Conservation (phyloP, 352 stramenopile genomes). For the Pseudoperonospora humuli region DNA sequence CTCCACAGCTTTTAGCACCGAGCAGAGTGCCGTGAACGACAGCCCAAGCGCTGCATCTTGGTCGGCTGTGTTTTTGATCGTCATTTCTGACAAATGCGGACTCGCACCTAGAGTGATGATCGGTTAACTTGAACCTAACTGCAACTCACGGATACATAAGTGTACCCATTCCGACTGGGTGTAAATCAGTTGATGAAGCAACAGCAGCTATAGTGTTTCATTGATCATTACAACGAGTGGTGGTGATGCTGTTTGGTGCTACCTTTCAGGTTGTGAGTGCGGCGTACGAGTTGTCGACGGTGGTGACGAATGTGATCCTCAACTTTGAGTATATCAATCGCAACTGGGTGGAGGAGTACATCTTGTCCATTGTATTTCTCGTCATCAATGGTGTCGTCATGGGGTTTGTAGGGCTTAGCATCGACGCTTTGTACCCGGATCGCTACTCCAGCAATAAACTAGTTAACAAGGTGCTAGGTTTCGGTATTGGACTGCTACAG, state of each 20-base stretch:
- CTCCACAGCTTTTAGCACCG: slow-evolving; percentile 61
- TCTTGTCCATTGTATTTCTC: slow-evolving; percentile 62
- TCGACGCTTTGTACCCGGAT: slow-evolving; percentile 29
- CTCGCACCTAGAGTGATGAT: slow-evolving; percentile 2
- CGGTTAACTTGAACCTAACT: no score
- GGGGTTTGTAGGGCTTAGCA: slow-evolving; percentile 44
- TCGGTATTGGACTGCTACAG: slow-evolving; percentile 44
- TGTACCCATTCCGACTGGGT: neutral
- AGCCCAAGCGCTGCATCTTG: slow-evolving; percentile 27
- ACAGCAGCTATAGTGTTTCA: no score
- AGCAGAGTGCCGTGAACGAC: slow-evolving; percentile 69
- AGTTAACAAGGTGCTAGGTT: slow-evolving; percentile 34
- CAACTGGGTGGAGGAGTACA: slow-evolving; percentile 65
- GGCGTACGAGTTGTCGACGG: slow-evolving; percentile 55
- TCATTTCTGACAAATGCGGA: slow-evolving; percentile 4
- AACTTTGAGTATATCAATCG: slow-evolving; percentile 69
- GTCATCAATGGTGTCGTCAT: slow-evolving; percentile 51
- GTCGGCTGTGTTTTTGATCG: neutral
- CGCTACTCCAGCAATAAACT: slow-evolving; percentile 25
- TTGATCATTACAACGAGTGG: neutral
- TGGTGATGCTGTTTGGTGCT: slow-evolving; percentile 16
- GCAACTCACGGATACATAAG: no score
- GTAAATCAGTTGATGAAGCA: neutral
- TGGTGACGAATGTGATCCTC: slow-evolving; percentile 66
- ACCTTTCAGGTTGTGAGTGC: slow-evolving; percentile 35